These are phyloP conservation scores for Aspergillus jensenii DNA, from an alignment of 2,329 filamentous ascomycete genomes.

Conservation along the genomic window DNA sequence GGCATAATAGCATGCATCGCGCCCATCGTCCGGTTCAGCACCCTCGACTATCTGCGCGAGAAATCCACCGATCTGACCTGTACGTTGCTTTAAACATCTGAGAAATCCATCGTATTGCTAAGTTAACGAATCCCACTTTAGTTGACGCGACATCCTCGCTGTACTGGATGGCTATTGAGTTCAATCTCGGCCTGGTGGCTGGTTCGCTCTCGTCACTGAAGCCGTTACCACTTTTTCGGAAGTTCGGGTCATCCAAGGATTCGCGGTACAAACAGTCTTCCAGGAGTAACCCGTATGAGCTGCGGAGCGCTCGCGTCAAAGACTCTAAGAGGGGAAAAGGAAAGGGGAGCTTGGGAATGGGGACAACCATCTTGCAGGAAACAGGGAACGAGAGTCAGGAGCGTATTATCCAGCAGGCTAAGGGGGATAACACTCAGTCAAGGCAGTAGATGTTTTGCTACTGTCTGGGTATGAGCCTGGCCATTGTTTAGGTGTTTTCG, in stretches of 20 bases:
- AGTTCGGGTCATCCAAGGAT: not conserved
- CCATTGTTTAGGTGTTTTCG: too few species aligned
- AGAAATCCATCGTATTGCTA: too few species aligned
- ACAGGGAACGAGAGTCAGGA: not conserved
- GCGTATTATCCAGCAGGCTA: not conserved
- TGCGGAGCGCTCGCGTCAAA: not conserved
- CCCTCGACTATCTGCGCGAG: too few species aligned
- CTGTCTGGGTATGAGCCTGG: too few species aligned
- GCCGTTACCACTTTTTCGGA: not conserved
- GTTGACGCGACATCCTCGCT: too few species aligned
- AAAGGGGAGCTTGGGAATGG: not conserved
- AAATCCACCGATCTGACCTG: too few species aligned
- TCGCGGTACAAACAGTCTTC: not conserved
- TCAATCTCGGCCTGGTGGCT: not conserved
- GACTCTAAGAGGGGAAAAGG: not conserved
- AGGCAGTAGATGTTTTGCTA: not conserved
- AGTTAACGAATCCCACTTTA: too few species aligned
- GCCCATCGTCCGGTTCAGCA: too few species aligned
- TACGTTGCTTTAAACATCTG: too few species aligned
- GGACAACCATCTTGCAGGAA: not conserved
- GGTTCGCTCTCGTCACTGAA: not conserved
- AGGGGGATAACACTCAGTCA: not conserved
- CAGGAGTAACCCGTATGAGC: not conserved
- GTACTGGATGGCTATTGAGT: too few species aligned
- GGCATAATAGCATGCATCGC: too few species aligned